Conservation (phyloP, 345 rosid genomes). For the Anacardium occidentale region DNA sequence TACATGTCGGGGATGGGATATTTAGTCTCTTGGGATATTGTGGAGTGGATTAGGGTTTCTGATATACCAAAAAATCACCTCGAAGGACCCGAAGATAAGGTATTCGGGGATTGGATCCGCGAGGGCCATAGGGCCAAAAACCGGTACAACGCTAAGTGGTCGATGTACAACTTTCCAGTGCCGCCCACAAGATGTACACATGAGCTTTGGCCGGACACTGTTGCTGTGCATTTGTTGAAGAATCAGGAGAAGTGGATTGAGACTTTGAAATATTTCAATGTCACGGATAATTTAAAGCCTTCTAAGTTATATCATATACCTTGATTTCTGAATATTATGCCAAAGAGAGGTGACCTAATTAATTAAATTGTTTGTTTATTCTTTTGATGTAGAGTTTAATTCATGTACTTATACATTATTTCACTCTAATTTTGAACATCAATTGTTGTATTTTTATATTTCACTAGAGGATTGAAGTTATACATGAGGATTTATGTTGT, state of each 20-base stretch:
- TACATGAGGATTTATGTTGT: background rate
- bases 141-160: slow-evolving; percentile 79
- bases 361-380: slow-evolving; percentile 3
- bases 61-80: slow-evolving; percentile 63
- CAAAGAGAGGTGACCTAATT: background rate
- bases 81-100: slow-evolving; percentile 75
- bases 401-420: background rate
- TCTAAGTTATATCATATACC: slow-evolving; percentile 82
- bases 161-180: slow-evolving; percentile 73
- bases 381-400: background rate
- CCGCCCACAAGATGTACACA: slow-evolving; percentile 64
- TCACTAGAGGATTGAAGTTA: background rate
- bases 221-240: slow-evolving; percentile 79
- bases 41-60: slow-evolving; percentile 74
- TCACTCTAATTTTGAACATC: background rate
- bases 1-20: slow-evolving; percentile 97
- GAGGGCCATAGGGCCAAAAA: slow-evolving; percentile 64
- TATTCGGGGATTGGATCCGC: slow-evolving; percentile 72
- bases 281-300: slow-evolving; percentile 66
- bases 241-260: slow-evolving; percentile 75
- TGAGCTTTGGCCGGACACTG: slow-evolving; percentile 75
- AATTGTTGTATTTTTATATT: background rate
- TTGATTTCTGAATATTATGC: slow-evolving; percentile 3
- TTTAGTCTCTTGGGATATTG: slow-evolving; percentile 80
- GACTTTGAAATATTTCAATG: slow-evolving; percentile 65